Conservation (phyloP, 306 rosid genomes). For the Lupinus albus region DNA sequence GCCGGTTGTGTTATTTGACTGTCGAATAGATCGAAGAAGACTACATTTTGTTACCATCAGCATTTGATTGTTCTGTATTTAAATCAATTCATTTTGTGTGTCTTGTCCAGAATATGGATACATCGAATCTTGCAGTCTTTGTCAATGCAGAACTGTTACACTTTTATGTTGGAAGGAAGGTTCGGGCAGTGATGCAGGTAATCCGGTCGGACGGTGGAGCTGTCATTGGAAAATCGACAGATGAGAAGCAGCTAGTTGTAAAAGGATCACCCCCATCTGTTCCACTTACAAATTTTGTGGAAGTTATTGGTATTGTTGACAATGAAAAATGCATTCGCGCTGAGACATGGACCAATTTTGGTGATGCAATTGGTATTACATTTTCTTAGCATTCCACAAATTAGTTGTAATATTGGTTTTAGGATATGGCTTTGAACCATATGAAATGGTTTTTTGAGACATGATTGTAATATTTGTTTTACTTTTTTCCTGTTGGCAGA, state of each 20-base stretch:
- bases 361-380: slow-evolving; percentile 68
- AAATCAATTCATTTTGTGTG: slow-evolving; percentile 12
- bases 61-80: neutral
- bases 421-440: neutral
- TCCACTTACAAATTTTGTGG: slow-evolving; percentile 67
- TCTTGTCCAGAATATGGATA: slow-evolving; percentile 72
- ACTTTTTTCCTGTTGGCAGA: slow-evolving; percentile 53
- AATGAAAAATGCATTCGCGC: slow-evolving; percentile 71
- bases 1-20: slow-evolving; percentile 7
- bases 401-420: slow-evolving; percentile 24
- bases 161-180: slow-evolving; percentile 65
- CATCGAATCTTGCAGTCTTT: slow-evolving; percentile 74
- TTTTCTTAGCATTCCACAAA: slow-evolving; percentile 16
- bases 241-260: slow-evolving; percentile 65
- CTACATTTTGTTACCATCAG: slow-evolving; percentile 5
- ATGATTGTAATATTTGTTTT: neutral
- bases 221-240: slow-evolving; percentile 75
- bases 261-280: slow-evolving; percentile 59
- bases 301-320: slow-evolving; percentile 86
- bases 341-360: slow-evolving; percentile 84
- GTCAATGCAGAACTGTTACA: slow-evolving; percentile 72
- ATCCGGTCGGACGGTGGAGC: slow-evolving; percentile 53
- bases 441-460: neutral
- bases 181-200: slow-evolving; percentile 79
- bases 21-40: slow-evolving; percentile 2